Conservation (phyloP, 371 early-diverging fungal genomes). For the Chytridiales sp. region DNA sequence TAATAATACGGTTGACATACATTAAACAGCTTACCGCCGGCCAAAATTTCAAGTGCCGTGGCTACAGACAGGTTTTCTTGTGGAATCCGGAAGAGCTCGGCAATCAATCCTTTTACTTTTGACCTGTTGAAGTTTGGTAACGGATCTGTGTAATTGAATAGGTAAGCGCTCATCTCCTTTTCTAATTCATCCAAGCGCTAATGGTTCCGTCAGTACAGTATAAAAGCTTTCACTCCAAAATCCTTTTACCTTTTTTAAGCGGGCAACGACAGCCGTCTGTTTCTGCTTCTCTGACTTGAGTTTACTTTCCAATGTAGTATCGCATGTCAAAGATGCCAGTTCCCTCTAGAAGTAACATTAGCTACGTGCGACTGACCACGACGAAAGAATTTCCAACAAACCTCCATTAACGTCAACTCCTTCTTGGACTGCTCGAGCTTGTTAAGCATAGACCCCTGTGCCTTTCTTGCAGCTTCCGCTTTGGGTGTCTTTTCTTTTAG, state of each 20-base stretch:
- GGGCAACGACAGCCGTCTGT: neutral
- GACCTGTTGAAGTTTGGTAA: slow-evolving; percentile 72
- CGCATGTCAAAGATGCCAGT: no score
- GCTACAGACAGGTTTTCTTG: slow-evolving; percentile 61
- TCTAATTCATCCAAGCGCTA: slow-evolving; percentile 36
- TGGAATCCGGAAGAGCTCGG: slow-evolving; percentile 76
- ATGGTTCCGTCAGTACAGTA: neutral
- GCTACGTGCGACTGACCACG: no score
- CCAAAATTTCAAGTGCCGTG: slow-evolving; percentile 89
- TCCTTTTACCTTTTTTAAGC: slow-evolving; percentile 8
- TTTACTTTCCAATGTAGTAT: no score
- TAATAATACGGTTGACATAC: slow-evolving; percentile 42
- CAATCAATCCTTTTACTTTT: slow-evolving; percentile 90
- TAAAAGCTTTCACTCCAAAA: no score
- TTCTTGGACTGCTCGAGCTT: slow-evolving; percentile 52
- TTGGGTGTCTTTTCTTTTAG: slow-evolving; percentile 32
- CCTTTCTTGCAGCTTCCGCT: slow-evolving; percentile 47
- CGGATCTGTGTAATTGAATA: slow-evolving; percentile 48
- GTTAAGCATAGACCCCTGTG: slow-evolving; percentile 48
- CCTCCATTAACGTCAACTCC: slow-evolving; percentile 31
- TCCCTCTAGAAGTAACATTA: no score
- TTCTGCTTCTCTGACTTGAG: neutral
- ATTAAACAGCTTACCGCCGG: slow-evolving; percentile 90
- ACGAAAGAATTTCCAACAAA: no score
- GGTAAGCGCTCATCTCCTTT: slow-evolving; percentile 31